Evolutionary conservation across 2,329 filamentous ascomycete genomes (phyloP).

Genomic region (Xylaria sp.): DNA sequence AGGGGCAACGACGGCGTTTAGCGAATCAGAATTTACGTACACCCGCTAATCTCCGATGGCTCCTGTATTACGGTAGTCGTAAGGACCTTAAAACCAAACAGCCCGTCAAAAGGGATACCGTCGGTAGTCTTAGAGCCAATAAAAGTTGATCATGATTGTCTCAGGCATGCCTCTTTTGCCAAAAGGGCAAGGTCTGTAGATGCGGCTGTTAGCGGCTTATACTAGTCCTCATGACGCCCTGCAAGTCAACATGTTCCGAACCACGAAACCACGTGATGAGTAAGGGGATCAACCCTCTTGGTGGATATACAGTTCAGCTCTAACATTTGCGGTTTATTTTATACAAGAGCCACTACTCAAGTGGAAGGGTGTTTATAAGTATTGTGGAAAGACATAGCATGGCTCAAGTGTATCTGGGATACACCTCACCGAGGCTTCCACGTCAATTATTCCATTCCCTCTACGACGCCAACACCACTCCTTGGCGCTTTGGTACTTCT

Average conservation of each 20-base stretch:
- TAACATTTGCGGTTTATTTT: not conserved
- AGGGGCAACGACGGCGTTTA: constrained; percentile 1
- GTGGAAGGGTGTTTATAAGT: not conserved
- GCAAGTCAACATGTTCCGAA: not conserved
- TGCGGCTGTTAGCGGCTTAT: constrained; percentile 25
- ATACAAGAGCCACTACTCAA: not conserved
- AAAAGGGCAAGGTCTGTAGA: not conserved
- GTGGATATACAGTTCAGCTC: not conserved
- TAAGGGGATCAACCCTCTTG: not conserved
- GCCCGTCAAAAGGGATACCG: not conserved
- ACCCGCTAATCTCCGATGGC: constrained; percentile 1
- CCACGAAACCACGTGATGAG: not conserved
- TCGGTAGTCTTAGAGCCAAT: not conserved
- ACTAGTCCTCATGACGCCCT: constrained; percentile 13
- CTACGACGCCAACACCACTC: not conserved
- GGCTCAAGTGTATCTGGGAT: not conserved
- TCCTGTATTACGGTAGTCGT: not conserved
- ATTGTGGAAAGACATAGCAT: not conserved
- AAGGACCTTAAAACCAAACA: not conserved
- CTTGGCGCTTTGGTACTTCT: not conserved
- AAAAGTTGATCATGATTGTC: not conserved
- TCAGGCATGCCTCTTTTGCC: constrained; percentile 2
- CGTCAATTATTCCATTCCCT: not conserved
- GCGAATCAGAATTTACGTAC: not conserved
- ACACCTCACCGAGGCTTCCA: not conserved